A percentile compares a stretch with the other conserved stretches of the same genome.
phyloP scores from a whole-genome alignment of 805 yeast species.

The Priceomyces medius region DNA sequence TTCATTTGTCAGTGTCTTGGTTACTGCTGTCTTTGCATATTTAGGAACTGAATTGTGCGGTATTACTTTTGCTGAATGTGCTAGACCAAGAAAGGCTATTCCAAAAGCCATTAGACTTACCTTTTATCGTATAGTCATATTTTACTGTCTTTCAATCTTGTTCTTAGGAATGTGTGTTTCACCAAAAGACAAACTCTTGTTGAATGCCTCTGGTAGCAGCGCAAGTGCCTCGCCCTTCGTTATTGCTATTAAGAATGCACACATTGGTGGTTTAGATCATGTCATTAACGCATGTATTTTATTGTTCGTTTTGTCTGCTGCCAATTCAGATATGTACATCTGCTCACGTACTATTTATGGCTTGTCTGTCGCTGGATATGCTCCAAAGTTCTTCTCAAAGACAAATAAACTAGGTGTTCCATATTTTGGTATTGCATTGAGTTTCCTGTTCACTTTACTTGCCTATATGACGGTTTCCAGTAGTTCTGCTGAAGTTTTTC shows the following conservation, averaged over 20 bases:
- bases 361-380: constrained; percentile 68
- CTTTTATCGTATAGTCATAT: constrained; percentile 64
- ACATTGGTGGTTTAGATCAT: constrained; percentile 66
- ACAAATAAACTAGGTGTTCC: constrained; percentile 76
- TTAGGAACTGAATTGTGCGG: constrained; percentile 72
- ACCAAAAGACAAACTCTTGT: constrained; percentile 50
- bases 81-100: constrained; percentile 61
- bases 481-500: constrained; percentile 56
- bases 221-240: constrained; percentile 85
- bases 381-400: constrained; percentile 64
- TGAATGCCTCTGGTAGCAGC: constrained; percentile 49
- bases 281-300: constrained; percentile 76
- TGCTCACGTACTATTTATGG: constrained; percentile 76
- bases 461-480: constrained; percentile 70
- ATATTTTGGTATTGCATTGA: constrained; percentile 50
- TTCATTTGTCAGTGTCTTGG: constrained; percentile 60
- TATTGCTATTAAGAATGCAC: constrained; percentile 70
- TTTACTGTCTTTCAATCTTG: constrained; percentile 61
- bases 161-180: constrained; percentile 70
- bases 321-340: constrained; percentile 75
- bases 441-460: constrained; percentile 56
- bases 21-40: constrained; percentile 67
- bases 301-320: constrained; percentile 76
- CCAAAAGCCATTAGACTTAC: constrained; percentile 72
- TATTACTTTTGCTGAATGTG: constrained; percentile 71